Evolutionary conservation across 768 basidiomycete genomes (phyloP).

Genomic region (Fomitopsis pulvina): DNA sequence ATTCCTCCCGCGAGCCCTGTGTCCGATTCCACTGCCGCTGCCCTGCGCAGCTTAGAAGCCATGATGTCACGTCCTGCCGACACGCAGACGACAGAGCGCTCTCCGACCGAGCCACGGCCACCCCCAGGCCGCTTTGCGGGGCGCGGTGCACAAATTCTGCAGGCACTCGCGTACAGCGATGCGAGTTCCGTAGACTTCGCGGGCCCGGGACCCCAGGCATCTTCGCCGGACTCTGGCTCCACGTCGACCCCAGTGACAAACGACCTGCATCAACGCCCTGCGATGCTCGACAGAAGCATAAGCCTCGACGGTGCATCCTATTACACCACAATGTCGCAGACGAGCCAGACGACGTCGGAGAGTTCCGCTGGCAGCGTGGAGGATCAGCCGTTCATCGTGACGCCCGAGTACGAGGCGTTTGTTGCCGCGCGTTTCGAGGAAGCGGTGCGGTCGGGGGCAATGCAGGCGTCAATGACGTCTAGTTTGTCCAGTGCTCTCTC

Average conservation of each 20-base stretch:
- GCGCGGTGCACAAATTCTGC: neutral
- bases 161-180: neutral
- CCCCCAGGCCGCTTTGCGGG: neutral
- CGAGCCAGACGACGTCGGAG: conserved; percentile 11
- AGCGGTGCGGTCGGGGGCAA: conserved; percentile 20
- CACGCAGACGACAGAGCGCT: conserved; percentile 9
- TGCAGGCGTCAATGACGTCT: conserved; percentile 22
- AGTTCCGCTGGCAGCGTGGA: conserved; percentile 9
- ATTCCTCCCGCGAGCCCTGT: conserved; percentile 7
- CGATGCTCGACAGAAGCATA: neutral
- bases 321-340: conserved; percentile 11
- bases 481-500: neutral
- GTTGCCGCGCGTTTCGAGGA: conserved; percentile 20
- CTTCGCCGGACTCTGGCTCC: neutral
- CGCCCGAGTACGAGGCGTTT: conserved; percentile 22
- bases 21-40: conserved; percentile 9
- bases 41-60: conserved; percentile 14
- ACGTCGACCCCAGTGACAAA: neutral
- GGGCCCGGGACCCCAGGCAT: neutral
- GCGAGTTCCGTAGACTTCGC: neutral
- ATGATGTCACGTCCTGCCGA: conserved; percentile 18
- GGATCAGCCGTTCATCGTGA: conserved; percentile 23
- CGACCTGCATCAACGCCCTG: neutral
- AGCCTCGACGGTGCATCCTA: conserved; percentile 4
- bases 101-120: neutral